phyloP scores from a whole-genome alignment of 495 filamentous ascomycete species.

The Parachaetomium inaequale region DNA sequence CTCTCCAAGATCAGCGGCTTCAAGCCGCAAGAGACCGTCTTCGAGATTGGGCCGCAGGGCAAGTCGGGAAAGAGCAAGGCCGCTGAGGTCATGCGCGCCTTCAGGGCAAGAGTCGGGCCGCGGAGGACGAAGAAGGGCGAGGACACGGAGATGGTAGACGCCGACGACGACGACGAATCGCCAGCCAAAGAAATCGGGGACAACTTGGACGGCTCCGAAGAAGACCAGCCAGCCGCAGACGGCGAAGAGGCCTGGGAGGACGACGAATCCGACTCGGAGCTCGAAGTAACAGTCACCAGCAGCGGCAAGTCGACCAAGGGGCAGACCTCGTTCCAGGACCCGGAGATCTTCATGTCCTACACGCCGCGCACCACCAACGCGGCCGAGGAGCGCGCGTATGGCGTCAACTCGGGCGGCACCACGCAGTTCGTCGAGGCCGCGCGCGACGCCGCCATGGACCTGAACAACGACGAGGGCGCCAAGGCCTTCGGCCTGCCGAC shows the following conservation, averaged over 20 bases:
- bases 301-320: constrained; percentile 48
- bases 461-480: constrained; percentile 76
- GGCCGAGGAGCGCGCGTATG: constrained; percentile 86
- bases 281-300: constrained; percentile 80
- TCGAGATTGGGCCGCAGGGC: constrained; percentile 78
- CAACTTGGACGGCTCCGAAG: constrained; percentile 32
- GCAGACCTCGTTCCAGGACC: constrained; percentile 63
- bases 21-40: constrained; percentile 86
- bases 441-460: constrained; percentile 79
- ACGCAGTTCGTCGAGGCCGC: constrained; percentile 79
- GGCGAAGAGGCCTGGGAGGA: constrained; percentile 48
- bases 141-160: constrained; percentile 37
- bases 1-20: constrained; percentile 80
- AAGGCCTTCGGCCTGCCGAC: constrained; percentile 70
- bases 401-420: constrained; percentile 75
- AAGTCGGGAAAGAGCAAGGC: constrained; percentile 60
- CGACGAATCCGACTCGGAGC: constrained; percentile 66
- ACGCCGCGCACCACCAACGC: constrained; percentile 68
- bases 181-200: background rate
- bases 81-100: constrained; percentile 72
- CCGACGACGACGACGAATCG: constrained; percentile 41
- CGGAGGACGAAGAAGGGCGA: constrained; percentile 35
- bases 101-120: constrained; percentile 59
- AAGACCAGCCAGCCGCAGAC: constrained; percentile 44
- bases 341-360: constrained; percentile 96